These are phyloP conservation scores for Lipomyces orientalis DNA, from an alignment of 805 yeast genomes.

Conservation along the genomic window DNA sequence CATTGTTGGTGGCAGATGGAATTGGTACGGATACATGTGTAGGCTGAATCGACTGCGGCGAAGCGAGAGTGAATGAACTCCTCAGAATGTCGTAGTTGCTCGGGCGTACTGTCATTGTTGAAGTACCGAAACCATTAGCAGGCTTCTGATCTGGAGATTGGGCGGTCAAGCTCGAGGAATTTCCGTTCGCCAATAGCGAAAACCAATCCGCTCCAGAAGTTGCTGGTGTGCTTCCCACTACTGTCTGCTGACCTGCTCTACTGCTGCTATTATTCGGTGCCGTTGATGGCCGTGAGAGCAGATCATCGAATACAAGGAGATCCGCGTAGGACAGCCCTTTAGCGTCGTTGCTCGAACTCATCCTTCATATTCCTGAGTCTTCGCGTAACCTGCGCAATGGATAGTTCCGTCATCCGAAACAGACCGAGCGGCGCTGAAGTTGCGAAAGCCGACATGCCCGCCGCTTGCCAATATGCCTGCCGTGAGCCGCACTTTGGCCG, in stretches of 20 bases:
- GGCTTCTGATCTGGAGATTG: background rate
- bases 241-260: conserved; percentile 2
- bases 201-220: conserved; percentile 21
- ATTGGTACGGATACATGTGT: background rate
- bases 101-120: background rate
- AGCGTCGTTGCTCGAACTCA: conserved; percentile 2
- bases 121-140: background rate
- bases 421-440: background rate
- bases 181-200: conserved; percentile 12
- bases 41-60: conserved; percentile 4
- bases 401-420: background rate
- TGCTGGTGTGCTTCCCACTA: too few relatives aligned
- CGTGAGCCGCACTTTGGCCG: background rate
- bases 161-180: background rate
- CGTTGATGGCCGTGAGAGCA: conserved; percentile 14
- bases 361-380: background rate
- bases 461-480: background rate
- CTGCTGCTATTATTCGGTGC: conserved; percentile 1
- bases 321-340: conserved; percentile 22
- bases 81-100: conserved; percentile 13
- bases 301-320: conserved; percentile 32
- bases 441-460: background rate
- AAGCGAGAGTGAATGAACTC: conserved; percentile 4
- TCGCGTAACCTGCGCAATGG: background rate
- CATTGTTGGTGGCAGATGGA: background rate